phyloP scores from a whole-genome alignment of 257 asterid genomes.

The Solanum lycopersicoides region DNA sequence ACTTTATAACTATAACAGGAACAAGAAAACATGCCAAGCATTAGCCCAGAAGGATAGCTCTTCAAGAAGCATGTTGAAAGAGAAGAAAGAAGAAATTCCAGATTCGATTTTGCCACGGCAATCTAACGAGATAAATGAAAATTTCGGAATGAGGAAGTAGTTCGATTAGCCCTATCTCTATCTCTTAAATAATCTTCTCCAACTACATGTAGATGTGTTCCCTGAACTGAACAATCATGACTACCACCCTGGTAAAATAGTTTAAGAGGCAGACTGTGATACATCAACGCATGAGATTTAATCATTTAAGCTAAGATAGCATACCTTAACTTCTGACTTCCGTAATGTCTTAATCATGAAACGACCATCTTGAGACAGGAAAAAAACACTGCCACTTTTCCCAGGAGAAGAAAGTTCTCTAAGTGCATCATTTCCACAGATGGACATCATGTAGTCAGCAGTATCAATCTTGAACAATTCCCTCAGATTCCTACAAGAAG shows the following conservation, averaged over 20 bases:
- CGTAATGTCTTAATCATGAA: slow-evolving; percentile 96
- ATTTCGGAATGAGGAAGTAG: background rate
- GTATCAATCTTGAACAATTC: slow-evolving; percentile 93
- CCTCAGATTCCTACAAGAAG: slow-evolving; percentile 60
- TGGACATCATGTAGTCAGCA: slow-evolving; percentile 96
- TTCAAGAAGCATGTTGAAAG: background rate
- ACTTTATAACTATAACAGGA: background rate
- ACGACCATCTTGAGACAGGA: slow-evolving; percentile 88
- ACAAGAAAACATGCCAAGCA: background rate
- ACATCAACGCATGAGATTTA: slow-evolving; percentile 3
- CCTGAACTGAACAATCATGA: background rate
- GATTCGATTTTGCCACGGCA: background rate
- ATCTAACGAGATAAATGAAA: background rate
- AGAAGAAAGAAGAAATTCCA: background rate
- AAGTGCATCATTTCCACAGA: slow-evolving; percentile 92
- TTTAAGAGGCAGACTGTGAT: background rate
- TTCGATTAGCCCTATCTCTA: background rate
- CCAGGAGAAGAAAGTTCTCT: slow-evolving; percentile 99
- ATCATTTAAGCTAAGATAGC: slow-evolving; percentile 9
- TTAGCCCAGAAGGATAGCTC: background rate
- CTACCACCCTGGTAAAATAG: background rate
- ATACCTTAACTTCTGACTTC: slow-evolving; percentile 92
- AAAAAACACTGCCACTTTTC: slow-evolving; percentile 97
- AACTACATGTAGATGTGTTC: background rate
- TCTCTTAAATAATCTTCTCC: background rate